Percentiles rank a stretch among this genome's conserved stretches.
Evolutionary conservation across 441 rosid genomes (phyloP).

Genomic region (Populus hybrid): DNA sequence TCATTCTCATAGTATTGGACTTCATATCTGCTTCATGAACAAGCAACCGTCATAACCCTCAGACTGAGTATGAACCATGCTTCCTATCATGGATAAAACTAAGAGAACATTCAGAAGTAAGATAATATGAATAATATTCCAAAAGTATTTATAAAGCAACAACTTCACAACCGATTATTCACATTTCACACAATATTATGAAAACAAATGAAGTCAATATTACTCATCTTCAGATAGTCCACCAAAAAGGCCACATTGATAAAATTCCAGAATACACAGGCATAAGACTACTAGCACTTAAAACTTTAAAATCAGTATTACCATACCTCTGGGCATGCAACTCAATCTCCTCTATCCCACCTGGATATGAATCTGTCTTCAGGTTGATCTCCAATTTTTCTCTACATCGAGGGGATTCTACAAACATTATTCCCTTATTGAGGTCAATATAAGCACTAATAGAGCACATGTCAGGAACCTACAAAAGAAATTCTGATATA

Average conservation of each 20-base stretch:
- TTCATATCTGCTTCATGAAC: constrained; percentile 43
- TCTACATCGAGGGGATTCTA: constrained; percentile 60
- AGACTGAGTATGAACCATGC: neutral
- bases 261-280: no score
- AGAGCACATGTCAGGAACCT: constrained; percentile 92
- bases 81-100: neutral
- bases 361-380: constrained; percentile 34
- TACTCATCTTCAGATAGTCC: neutral
- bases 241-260: neutral
- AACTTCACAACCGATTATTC: no score
- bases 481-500: constrained; percentile 19
- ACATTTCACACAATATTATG: no score
- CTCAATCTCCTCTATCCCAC: constrained; percentile 43
- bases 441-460: constrained; percentile 67
- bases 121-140: no score
- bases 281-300: no score
- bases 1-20: constrained; percentile 46
- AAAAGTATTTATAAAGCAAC: no score
- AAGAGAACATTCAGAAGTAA: neutral
- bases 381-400: constrained; percentile 59
- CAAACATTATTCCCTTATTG: constrained; percentile 47
- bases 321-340: constrained; percentile 49
- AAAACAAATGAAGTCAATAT: neutral
- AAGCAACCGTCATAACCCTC: constrained; percentile 10
- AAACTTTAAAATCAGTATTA: neutral